These are phyloP conservation scores for Amanita fuliginea DNA, from an alignment of 768 basidiomycete species.

Conservation along the genomic window DNA sequence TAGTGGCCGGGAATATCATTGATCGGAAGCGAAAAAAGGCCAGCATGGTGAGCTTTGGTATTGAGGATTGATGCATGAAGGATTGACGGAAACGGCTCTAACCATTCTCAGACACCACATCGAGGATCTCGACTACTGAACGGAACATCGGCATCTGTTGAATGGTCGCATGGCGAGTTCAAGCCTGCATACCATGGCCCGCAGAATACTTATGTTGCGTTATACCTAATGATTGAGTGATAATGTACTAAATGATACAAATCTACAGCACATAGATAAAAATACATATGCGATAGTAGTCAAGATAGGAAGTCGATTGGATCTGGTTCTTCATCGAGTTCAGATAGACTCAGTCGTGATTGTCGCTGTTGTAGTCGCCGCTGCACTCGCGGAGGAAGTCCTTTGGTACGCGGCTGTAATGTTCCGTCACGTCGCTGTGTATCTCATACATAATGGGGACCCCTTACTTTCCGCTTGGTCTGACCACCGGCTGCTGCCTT, in stretches of 20 bases:
- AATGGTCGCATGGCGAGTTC: no score
- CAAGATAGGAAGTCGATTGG: slow-evolving; percentile 35
- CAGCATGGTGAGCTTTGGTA: no score
- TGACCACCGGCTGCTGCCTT: not conserved
- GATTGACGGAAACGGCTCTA: no score
- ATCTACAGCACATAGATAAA: not conserved
- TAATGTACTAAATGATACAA: slow-evolving; percentile 5
- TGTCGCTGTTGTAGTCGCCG: slow-evolving; percentile 26
- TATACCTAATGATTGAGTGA: not conserved
- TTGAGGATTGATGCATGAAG: no score
- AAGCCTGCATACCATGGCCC: no score
- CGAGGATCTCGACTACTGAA: no score
- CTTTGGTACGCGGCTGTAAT: slow-evolving; percentile 11
- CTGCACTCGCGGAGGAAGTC: slow-evolving; percentile 28
- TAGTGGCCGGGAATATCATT: no score
- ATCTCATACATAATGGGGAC: not conserved
- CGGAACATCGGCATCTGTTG: no score
- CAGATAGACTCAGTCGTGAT: slow-evolving; percentile 23
- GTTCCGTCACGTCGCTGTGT: not conserved
- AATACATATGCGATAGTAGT: slow-evolving; percentile 8
- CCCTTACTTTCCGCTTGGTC: slow-evolving; percentile 4
- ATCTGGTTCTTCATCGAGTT: slow-evolving; percentile 29
- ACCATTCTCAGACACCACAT: no score
- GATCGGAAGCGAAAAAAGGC: no score
- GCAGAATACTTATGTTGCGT: no score